Evolutionary conservation across 495 filamentous ascomycete genomes (phyloP).

Genomic region (Penicillium pancosmium): DNA sequence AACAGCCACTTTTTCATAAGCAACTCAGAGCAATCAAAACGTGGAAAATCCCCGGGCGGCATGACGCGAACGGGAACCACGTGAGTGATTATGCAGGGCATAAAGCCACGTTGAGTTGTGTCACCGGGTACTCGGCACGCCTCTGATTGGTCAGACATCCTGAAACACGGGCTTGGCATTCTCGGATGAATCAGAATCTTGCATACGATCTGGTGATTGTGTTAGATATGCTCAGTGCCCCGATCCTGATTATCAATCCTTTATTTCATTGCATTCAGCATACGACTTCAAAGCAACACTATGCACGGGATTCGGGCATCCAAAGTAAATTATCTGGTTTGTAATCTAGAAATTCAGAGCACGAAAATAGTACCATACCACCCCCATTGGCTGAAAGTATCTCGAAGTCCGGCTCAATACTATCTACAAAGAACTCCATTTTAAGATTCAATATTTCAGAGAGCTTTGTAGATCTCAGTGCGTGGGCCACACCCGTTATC

Average conservation of each 20-base stretch:
- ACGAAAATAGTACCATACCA: too few species aligned
- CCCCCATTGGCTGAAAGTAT: too few species aligned
- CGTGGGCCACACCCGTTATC: conserved; percentile 5
- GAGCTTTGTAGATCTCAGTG: background rate
- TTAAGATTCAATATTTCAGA: background rate
- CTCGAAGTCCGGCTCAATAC: too few species aligned
- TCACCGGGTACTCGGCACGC: conserved; percentile 18
- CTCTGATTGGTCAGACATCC: background rate
- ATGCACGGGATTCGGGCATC: too few species aligned
- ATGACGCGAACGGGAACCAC: background rate
- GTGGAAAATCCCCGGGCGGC: background rate
- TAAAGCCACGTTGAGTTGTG: conserved; percentile 8
- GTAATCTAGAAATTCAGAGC: too few species aligned
- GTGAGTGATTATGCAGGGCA: conserved; percentile 7
- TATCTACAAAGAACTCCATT: too few species aligned
- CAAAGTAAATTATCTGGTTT: too few species aligned
- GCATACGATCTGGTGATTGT: background rate
- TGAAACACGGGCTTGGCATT: conserved; percentile 4
- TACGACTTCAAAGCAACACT: too few species aligned
- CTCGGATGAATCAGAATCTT: background rate
- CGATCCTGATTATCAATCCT: conserved; percentile 1
- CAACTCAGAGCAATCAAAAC: background rate
- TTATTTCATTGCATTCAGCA: background rate
- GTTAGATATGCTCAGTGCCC: too few species aligned
- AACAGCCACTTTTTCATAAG: background rate